Evolutionary conservation across 208 protist genomes (phyloP), one percentile per base, ranked within the genome.

Genomic region (Wallacemonas collosoma): DNA sequence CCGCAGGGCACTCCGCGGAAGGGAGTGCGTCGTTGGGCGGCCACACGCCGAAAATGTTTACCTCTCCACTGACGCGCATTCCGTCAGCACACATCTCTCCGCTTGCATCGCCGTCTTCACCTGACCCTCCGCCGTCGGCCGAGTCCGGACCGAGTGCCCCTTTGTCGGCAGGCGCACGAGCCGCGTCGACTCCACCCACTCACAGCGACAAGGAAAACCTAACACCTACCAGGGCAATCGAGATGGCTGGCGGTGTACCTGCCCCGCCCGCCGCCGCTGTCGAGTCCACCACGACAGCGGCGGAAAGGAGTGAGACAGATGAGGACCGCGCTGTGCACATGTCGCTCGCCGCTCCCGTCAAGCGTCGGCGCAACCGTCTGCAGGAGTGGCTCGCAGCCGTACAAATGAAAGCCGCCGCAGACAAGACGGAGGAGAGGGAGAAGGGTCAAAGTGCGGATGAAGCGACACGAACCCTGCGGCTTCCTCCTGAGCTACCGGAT

Each of bases 331-430:
- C 43, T 0, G 41, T 65, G 40, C 43, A 4, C 41, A 6, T 65
- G 40, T 7, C n/a, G n/a, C 60, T 65, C 60, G 36, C 41, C 2
- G 60, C 3, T 0, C 60, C 60, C 4, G 60, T 65, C n/a, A 48
- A 3, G 40, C 60, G n/a, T 5, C 38, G 60, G n/a, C 60, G 8
- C 3, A 65, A 51, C 60, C 41, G 17, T 4, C 60, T 65, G 9
- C 8, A 3, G 4, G 60, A 65, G 41, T 65, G 60, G 60, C 60
- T 65, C 7, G 60, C 60, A 0, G 44, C 9, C 57, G 39, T 63
- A 15, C 14, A 57, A 6, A n/a, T 1, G 17, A 36, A 36, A 6
- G 15, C 53, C 11, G 53, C 15, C 17, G 53, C 53, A 17, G 53
- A 50, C 0, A 50, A 50, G 45, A 26, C 26, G 26, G 26, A 26